Base-by-base conservation (phyloP, 2,329 filamentous ascomycete genomes). In the Trichophyton benhamiae region DNA sequence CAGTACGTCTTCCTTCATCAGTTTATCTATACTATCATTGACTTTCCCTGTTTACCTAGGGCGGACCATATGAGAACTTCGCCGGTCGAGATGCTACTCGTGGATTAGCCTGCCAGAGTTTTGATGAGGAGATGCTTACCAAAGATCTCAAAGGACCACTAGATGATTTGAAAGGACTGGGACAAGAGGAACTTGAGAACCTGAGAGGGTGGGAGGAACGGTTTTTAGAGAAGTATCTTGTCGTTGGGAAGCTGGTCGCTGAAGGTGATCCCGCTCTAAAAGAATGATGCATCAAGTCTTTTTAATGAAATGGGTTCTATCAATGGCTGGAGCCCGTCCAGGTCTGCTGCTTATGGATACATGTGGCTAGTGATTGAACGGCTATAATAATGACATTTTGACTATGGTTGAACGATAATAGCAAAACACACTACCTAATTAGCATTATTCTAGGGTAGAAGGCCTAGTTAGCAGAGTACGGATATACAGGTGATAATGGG, bases 31-130 rank as follows among this genome's bases (percentile, higher is more conserved):
- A 44, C 52, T 49, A n/a, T 3, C 8, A 17, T 44, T 22, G 30
- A 58, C 55, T 22, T 2, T 17, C 20, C n/a, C 13, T 3, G 7
- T 9, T 15, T 33, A 62, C 62, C 58, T 25, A 76, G 75, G 91
- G 91, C 11, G 92, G 92, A 0, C 91, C 92, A 1, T 99, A 99
- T 74, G 86, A 87, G 74, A 97, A 97, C 78, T 99, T 99, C 72
- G 94, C 94, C 0, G 94, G 94, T 0, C 81, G 91, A 44, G 94
- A 99, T 75, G 94, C 94, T 20, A 90, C 84, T 66, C 82, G 92
- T 59, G 94, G 94, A 0, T 77, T 99, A 63, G 92, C 94, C 0
- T 89, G 84, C 74, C 89, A 91, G 63, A 95, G 89, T 77, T 97
- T 99, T 74, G 94, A 96, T 72, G 84, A 89, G 79, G 88, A 91